These are phyloP conservation scores for Candida palmyrensis DNA, from an alignment of 805 yeast genomes.

Conservation along the genomic window DNA sequence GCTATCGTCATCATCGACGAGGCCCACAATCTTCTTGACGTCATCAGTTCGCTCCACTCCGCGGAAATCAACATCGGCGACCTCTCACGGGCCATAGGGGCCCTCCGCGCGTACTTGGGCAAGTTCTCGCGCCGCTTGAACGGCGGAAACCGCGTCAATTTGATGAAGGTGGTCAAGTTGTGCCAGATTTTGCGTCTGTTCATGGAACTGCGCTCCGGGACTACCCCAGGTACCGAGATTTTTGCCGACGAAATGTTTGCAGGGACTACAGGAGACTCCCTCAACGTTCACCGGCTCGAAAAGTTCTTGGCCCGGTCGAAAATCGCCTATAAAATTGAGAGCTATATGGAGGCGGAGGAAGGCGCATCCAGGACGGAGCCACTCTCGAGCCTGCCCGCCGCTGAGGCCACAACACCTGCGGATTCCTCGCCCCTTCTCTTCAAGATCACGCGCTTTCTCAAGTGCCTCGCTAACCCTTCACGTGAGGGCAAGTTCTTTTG, in stretches of 20 bases:
- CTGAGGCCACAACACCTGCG: constrained; percentile 7
- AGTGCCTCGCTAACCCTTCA: constrained; percentile 66
- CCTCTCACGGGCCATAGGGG: constrained; percentile 37
- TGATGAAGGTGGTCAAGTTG: constrained; percentile 58
- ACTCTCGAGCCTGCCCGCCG: too few relatives aligned
- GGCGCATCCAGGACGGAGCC: constrained; percentile 9
- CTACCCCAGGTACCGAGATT: constrained; percentile 52
- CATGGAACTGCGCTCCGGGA: constrained; percentile 30
- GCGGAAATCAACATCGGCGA: constrained; percentile 49
- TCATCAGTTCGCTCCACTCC: constrained; percentile 67
- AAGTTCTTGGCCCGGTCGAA: constrained; percentile 61
- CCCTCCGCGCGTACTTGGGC: constrained; percentile 49
- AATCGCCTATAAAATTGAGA: constrained; percentile 79
- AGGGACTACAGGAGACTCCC: constrained; percentile 58
- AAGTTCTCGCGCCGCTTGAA: constrained; percentile 64
- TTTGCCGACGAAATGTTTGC: constrained; percentile 48
- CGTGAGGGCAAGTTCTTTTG: constrained; percentile 76
- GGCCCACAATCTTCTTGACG: constrained; percentile 84
- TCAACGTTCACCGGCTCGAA: constrained; percentile 66
- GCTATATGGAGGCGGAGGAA: constrained; percentile 43
- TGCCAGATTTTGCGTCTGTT: constrained; percentile 48
- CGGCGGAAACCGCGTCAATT: constrained; percentile 64
- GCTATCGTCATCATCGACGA: constrained; percentile 82
- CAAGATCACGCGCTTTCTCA: constrained; percentile 59
- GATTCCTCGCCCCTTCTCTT: constrained; percentile 54